Evolutionary conservation across 2,329 filamentous ascomycete genomes (phyloP), one percentile per base, ranked within the genome.

Genomic region (Beauveria pseudobassiana): DNA sequence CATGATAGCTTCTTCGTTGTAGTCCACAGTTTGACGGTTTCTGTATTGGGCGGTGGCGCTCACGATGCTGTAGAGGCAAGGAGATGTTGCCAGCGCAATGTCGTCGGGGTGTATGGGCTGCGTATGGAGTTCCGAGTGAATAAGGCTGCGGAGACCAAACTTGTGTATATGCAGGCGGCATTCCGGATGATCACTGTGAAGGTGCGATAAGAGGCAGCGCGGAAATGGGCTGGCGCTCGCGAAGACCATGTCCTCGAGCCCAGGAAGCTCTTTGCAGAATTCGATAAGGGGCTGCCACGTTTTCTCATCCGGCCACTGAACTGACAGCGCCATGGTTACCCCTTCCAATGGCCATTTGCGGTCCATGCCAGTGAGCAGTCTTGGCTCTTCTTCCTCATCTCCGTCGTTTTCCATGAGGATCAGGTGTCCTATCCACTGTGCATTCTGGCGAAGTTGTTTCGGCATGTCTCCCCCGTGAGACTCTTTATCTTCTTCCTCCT

Each of bases 61-160:
- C 40, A 55, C 52, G 52, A 55, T 45, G 40, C 52, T 55, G 40
- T 55, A 55, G 40, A 55, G 52, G 52, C 40, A 55, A 45, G 52
- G 42, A 45, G 52, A 55, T 30, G 40, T 55, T 45, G 52, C 52
- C 24, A 55, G 52, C 40, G 40, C 40, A 45, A 55, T 45, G 40
- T 55, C 52, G 40, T 55, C 52, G 22, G 52, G 52, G 34, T 55
- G 52, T 30, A 55, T 45, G 16, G 40, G 22, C 40, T 55, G 38
- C 52, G 38, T 45, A 45, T 55, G 24, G 24, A 55, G 40, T 28
- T 45, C 40, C 20, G 40, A 45, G 40, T 55, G 52, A 45, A 55
- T 55, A 45, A 55, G 52, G 40, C 52, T 55, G 22, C 24, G 52
- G 24, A 55, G 52, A 45, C 38, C 14, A 45, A 55, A 55, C 2